Conservation (phyloP, 1,284 basidiomycete species). For the Coniferiporia sulphurascens region DNA sequence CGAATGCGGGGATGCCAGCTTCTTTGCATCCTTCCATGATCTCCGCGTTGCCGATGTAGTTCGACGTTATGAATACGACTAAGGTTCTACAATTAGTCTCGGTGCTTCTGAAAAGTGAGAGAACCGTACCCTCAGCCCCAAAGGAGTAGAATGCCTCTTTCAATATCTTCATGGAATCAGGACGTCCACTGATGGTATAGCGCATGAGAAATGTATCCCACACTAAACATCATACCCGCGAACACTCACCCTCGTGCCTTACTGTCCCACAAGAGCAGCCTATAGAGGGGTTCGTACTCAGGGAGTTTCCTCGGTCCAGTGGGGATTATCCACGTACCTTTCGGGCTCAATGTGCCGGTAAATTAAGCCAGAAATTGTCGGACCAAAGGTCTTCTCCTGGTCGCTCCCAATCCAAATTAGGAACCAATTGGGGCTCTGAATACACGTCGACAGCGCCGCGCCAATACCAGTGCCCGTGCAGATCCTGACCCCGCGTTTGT, state of each 20-base stretch:
- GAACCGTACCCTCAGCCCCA: conserved; percentile 60
- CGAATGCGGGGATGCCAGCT: conserved; percentile 65
- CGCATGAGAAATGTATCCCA: conserved; percentile 7
- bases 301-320: background rate
- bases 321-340: conserved; percentile 23
- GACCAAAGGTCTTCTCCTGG: conserved; percentile 74
- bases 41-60: conserved; percentile 66
- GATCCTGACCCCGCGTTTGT: conserved; percentile 70
- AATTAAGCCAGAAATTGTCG: conserved; percentile 67
- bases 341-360: conserved; percentile 62
- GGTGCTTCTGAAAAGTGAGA: background rate
- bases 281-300: background rate
- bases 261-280: conserved; percentile 67
- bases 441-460: conserved; percentile 68
- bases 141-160: conserved; percentile 61
- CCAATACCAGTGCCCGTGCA: conserved; percentile 78
- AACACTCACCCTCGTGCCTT: conserved; percentile 41
- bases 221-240: background rate
- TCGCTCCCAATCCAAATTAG: conserved; percentile 77
- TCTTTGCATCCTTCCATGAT: conserved; percentile 77
- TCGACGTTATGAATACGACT: conserved; percentile 78
- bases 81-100: conserved; percentile 15
- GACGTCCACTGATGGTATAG: conserved; percentile 44
- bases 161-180: conserved; percentile 71
- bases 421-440: conserved; percentile 69